phyloP scores from a whole-genome alignment of 495 filamentous ascomycete species.

The Xylaria telfairii region DNA sequence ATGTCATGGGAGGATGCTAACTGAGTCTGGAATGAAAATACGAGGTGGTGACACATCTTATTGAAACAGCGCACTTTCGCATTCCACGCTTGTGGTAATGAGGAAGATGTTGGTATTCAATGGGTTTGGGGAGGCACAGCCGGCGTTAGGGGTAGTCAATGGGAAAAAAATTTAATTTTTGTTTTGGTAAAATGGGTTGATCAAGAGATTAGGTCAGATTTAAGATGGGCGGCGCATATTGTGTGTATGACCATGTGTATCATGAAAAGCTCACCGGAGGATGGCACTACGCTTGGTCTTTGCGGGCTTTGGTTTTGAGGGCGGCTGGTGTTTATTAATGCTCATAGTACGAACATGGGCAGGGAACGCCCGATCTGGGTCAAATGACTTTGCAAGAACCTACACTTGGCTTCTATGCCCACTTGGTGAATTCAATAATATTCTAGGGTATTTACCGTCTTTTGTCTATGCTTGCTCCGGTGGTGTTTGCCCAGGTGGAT shows the following conservation, averaged over 20 bases:
- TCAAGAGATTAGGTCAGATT: not conserved
- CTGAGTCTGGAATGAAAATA: constrained; percentile 1
- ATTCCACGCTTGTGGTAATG: not conserved
- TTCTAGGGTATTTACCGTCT: not conserved
- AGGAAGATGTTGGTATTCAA: not conserved
- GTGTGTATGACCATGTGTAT: constrained; percentile 19
- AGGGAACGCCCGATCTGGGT: not conserved
- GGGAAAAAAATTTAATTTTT: not conserved
- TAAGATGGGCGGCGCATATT: not conserved
- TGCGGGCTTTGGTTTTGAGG: not conserved
- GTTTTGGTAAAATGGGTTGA: constrained; percentile 4
- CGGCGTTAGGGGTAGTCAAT: not conserved
- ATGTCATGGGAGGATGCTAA: constrained; percentile 51
- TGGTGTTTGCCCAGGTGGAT: not conserved
- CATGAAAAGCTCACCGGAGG: constrained; percentile 1
- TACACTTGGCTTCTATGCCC: not conserved
- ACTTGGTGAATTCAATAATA: not conserved
- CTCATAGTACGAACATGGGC: not conserved
- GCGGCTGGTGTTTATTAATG: too few relatives aligned
- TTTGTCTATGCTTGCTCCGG: not conserved
- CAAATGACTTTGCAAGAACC: not conserved
- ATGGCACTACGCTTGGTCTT: not conserved
- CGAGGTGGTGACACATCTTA: not conserved
- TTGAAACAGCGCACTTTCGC: not conserved
- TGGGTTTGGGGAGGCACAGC: not conserved